phyloP scores from a whole-genome alignment of 2,329 filamentous ascomycete genomes.

The Orbilia ellipsospora region DNA sequence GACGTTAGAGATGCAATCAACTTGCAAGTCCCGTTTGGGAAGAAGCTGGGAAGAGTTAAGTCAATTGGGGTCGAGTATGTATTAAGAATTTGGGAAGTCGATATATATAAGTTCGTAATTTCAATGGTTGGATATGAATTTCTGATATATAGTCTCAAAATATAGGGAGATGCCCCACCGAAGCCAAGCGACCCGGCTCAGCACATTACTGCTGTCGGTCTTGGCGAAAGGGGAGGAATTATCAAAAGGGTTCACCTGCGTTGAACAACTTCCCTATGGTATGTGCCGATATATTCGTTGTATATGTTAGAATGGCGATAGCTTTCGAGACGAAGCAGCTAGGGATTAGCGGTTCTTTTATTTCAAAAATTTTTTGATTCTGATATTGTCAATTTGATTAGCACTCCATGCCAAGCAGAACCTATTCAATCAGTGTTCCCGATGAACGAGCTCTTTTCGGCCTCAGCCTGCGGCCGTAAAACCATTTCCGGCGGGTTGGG shows the following conservation, averaged over 20 bases:
- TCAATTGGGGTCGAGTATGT: conserved; percentile 43
- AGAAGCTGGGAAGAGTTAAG: conserved; percentile 30
- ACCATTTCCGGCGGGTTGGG: conserved; percentile 9
- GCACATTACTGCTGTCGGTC: conserved; percentile 32
- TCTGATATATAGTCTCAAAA: conserved; percentile 39
- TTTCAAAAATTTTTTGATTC: conserved; percentile 21
- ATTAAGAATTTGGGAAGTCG: conserved; percentile 30
- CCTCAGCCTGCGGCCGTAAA: conserved; percentile 14
- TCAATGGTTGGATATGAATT: conserved; percentile 33
- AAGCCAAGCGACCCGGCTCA: conserved; percentile 31
- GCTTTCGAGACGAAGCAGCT: conserved; percentile 15
- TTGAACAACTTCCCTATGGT: conserved; percentile 24
- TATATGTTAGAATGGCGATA: conserved; percentile 18
- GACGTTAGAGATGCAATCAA: conserved; percentile 27
- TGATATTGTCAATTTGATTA: conserved; percentile 23
- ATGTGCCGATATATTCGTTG: conserved; percentile 16
- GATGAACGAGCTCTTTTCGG: conserved; percentile 15
- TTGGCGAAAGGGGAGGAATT: conserved; percentile 23
- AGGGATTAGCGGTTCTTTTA: conserved; percentile 10
- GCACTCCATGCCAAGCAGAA: conserved; percentile 5
- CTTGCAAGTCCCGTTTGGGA: conserved; percentile 33
- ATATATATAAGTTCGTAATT: conserved; percentile 34
- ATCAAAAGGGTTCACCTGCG: conserved; percentile 24
- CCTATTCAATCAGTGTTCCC: neutral
- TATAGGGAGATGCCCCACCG: conserved; percentile 37